These are phyloP conservation scores for Xylaria digitata DNA, from an alignment of 2,329 filamentous ascomycete species.

Conservation along the genomic window DNA sequence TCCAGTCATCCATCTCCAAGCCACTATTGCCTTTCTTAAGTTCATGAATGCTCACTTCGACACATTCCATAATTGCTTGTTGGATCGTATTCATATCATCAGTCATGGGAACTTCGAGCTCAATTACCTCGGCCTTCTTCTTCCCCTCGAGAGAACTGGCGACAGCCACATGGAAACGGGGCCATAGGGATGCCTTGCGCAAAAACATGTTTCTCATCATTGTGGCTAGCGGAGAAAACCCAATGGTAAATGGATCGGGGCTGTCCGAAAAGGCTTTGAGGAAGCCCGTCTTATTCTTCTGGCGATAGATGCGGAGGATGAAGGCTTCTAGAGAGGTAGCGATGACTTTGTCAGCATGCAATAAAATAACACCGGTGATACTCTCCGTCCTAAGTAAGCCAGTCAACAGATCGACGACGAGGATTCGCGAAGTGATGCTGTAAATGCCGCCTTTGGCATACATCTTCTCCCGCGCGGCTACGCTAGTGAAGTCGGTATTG, in stretches of 20 bases:
- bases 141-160: constrained; percentile 90
- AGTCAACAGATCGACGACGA: constrained; percentile 94
- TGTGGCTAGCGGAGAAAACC: constrained; percentile 86
- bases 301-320: constrained; percentile 90
- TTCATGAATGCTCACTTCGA: constrained; percentile 93
- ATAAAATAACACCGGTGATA: constrained; percentile 85
- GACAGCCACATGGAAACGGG: constrained; percentile 91
- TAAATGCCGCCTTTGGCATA: constrained; percentile 91
- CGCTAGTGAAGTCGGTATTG: constrained; percentile 93
- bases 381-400: constrained; percentile 81
- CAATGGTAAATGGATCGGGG: constrained; percentile 88
- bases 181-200: constrained; percentile 88
- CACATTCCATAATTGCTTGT: constrained; percentile 93
- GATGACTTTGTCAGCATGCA: constrained; percentile 88
- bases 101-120: constrained; percentile 96
- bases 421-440: constrained; percentile 93
- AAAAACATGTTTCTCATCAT: constrained; percentile 96
- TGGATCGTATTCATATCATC: constrained; percentile 94
- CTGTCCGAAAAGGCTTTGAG: constrained; percentile 96
- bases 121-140: constrained; percentile 95
- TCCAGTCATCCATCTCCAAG: constrained; percentile 97
- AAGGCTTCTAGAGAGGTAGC: constrained; percentile 94
- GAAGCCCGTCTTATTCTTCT: constrained; percentile 94
- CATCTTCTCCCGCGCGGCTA: constrained; percentile 88
- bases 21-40: constrained; percentile 91